phyloP scores from a whole-genome alignment of 805 yeast species.

The Lipomyces mesembrius region DNA sequence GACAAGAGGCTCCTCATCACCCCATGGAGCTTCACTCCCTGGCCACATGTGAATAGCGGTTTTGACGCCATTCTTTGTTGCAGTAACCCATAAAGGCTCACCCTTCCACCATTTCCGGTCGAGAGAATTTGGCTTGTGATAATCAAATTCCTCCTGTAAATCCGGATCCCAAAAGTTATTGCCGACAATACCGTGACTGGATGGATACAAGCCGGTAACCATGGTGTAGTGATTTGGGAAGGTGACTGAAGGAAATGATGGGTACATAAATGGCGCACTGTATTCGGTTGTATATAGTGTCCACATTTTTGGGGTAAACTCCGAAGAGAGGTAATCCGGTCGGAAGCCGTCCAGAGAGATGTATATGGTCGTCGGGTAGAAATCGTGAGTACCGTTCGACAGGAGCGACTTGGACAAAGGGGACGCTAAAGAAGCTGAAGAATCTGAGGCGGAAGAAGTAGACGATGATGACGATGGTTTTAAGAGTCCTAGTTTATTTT shows the following conservation, averaged over 20 bases:
- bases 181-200: slow-evolving; percentile 85
- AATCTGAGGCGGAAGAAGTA: neutral
- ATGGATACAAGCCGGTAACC: slow-evolving; percentile 83
- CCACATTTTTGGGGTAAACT: slow-evolving; percentile 73
- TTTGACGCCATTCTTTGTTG: slow-evolving; percentile 60
- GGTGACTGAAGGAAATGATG: slow-evolving; percentile 86
- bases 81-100: slow-evolving; percentile 86
- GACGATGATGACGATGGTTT: slow-evolving; percentile 18
- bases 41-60: slow-evolving; percentile 97
- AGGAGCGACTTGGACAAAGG: slow-evolving; percentile 36
- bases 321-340: slow-evolving; percentile 75
- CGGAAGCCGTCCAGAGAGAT: slow-evolving; percentile 89
- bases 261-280: slow-evolving; percentile 82
- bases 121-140: slow-evolving; percentile 61
- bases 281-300: slow-evolving; percentile 48
- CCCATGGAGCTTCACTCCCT: slow-evolving; percentile 76
- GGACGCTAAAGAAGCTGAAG: neutral
- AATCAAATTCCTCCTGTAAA: slow-evolving; percentile 60
- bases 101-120: slow-evolving; percentile 83
- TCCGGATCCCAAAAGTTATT: slow-evolving; percentile 75
- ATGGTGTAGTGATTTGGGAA: slow-evolving; percentile 93
- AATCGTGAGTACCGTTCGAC: slow-evolving; percentile 68
- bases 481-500: slow-evolving; percentile 18
- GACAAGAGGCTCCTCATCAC: slow-evolving; percentile 54
- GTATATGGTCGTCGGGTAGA: slow-evolving; percentile 78